phyloP scores from a whole-genome alignment of 495 filamentous ascomycete species.

The Paragyromitra xinjiangensis region DNA sequence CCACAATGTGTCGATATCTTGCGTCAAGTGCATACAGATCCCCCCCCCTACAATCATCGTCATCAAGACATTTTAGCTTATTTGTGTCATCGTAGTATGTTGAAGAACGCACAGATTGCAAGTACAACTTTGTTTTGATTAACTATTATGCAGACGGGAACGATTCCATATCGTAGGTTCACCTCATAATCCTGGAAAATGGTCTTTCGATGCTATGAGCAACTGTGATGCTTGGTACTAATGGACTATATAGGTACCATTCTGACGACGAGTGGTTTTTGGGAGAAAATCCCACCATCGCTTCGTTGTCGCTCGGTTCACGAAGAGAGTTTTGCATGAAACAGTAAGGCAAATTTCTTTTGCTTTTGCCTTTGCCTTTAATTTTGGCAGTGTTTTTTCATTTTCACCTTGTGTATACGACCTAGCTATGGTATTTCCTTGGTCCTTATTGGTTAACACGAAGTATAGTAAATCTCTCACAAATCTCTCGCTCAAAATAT shows the following conservation, averaged over 20 bases:
- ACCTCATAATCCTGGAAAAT: neutral
- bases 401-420: neutral
- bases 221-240: neutral
- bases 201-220: neutral
- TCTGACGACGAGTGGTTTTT: constrained; percentile 81
- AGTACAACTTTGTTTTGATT: constrained; percentile 77
- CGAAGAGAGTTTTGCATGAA: constrained; percentile 75
- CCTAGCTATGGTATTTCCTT: neutral
- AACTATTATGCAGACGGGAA: constrained; percentile 77
- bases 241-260: constrained; percentile 59
- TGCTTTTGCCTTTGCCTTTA: neutral
- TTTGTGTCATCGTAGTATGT: constrained; percentile 58
- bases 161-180: constrained; percentile 73
- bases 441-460: neutral
- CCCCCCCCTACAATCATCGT: too few species aligned
- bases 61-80: neutral
- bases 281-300: constrained; percentile 71
- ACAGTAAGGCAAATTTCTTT: constrained; percentile 57
- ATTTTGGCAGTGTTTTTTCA: neutral
- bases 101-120: constrained; percentile 67
- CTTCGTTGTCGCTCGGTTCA: constrained; percentile 73
- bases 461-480: constrained; percentile 15
- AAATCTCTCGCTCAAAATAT: constrained; percentile 66
- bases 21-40: constrained; percentile 47
- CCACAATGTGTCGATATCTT: constrained; percentile 71